A percentile compares a stretch with the other conserved stretches of the same genome.
These are phyloP conservation scores for Neurospora sp. DNA, from an alignment of 495 filamentous ascomycete genomes.

Conservation along the genomic window DNA sequence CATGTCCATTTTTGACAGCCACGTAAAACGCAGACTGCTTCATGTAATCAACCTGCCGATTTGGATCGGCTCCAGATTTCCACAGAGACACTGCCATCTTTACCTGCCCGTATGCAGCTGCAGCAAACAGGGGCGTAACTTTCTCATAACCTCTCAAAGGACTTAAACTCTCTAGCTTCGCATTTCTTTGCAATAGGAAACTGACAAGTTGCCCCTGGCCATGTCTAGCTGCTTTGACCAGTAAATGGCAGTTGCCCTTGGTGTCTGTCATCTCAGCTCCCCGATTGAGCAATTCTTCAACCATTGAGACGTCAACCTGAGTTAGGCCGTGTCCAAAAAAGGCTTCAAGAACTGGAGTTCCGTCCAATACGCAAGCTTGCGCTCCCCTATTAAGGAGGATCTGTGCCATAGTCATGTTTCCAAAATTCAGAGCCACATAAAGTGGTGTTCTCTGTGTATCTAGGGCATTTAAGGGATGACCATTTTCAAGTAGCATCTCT, in stretches of 20 bases:
- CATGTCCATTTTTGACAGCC: background rate
- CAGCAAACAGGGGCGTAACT: background rate
- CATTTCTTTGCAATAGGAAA: background rate
- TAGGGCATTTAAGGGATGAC: no score
- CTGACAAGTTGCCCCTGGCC: background rate
- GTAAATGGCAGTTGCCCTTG: background rate
- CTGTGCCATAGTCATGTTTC: background rate
- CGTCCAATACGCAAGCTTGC: background rate
- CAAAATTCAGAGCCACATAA: background rate
- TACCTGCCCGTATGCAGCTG: background rate
- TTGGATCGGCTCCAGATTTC: background rate
- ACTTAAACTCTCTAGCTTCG: background rate
- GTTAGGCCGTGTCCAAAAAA: background rate
- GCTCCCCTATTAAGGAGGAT: background rate
- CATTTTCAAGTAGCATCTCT: background rate
- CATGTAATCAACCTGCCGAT: fast-evolving
- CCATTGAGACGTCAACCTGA: background rate
- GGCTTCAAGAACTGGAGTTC: background rate
- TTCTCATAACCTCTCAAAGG: no score
- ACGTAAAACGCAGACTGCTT: background rate
- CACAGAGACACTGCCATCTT: background rate
- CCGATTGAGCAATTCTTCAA: background rate
- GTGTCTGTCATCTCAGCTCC: background rate
- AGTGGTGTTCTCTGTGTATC: background rate
- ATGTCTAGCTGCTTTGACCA: background rate